Conservation (phyloP, 2,329 filamentous ascomycete species). For the Albophoma yamanashiensis region DNA sequence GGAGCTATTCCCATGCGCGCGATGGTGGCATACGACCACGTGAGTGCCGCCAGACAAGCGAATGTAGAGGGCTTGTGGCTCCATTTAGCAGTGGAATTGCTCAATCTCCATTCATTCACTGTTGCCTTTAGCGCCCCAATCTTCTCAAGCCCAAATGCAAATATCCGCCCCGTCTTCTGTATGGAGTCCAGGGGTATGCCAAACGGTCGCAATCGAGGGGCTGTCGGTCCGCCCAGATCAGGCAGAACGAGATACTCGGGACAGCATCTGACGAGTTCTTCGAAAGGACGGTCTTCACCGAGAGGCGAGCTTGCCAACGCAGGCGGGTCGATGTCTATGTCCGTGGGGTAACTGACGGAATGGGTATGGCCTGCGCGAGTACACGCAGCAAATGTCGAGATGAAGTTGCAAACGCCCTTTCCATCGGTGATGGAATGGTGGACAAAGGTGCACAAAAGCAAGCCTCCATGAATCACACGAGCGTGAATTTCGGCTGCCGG, state of each 20-base stretch:
- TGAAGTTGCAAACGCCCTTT: constrained; percentile 25
- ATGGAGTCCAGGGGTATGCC: constrained; percentile 15
- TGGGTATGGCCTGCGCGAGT: constrained; percentile 1
- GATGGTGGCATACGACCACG: constrained; percentile 28
- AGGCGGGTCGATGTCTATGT: constrained; percentile 5
- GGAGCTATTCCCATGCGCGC: constrained; percentile 13
- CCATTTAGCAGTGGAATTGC: not conserved
- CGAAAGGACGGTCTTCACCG: constrained; percentile 10
- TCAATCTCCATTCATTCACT: constrained; percentile 5
- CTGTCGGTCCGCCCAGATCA: constrained; percentile 23
- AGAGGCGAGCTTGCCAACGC: constrained; percentile 12
- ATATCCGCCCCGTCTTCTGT: constrained; percentile 28
- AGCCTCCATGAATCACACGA: constrained; percentile 26
- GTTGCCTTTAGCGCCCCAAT: constrained; percentile 20
- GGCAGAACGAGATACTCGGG: constrained; percentile 26
- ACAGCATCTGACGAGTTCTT: constrained; percentile 17
- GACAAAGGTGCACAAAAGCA: constrained; percentile 28
- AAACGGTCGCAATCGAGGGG: constrained; percentile 12
- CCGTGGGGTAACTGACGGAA: not conserved
- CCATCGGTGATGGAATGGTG: constrained; percentile 33
- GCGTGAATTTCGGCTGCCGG: constrained; percentile 27
- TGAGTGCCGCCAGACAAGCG: constrained; percentile 26
- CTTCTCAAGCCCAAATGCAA: constrained; percentile 23
- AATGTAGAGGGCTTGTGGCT: constrained; percentile 20
- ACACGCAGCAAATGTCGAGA: constrained; percentile 25